Base-by-base conservation (phyloP, 352 stramenopile species). In the Phytophthora niederhauseri region DNA sequence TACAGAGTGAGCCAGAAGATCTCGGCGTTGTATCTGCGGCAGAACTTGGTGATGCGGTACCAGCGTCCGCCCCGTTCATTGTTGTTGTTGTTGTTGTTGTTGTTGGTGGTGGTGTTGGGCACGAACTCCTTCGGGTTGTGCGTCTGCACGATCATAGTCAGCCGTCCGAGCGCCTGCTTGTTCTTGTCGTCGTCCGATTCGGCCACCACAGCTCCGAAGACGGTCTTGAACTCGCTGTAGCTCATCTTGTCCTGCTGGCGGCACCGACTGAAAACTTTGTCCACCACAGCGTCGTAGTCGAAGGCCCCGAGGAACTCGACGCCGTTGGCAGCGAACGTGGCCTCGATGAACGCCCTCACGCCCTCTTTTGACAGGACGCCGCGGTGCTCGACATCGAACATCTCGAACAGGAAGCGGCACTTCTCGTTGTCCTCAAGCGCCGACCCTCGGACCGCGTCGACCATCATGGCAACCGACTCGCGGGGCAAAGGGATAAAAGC, bases 361-460 rank as follows among this genome's bases (percentile, higher is more conserved):
- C 76, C 81, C 5, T 85, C 73, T 19, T 78, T 76, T 5, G 82
- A 78, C 22, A 92, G 55, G 3, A 87, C 69, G 2, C 81, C 81
- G 3, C 53, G 54, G 30, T 74, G 66, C 43, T 87, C 73, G 12
- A 84, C 64, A 57, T 92, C 82, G 20, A 92, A 89, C 45, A 88
- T 72, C 17, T 91, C 82, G 41, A 91, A 92, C n/a, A 92, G 67
- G 64, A 89, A 90, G 15, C 84, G 76, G 54, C 76, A 78, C 52
- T 88, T 89, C 20, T 79, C 76, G 17, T 92, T 70, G 41, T 82
- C 74, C 14, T 81, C 69, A 0, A 91, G 49, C 1, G 70, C 72
- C n/a, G 80, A 89, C 9, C 66, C 61, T 28, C 80, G 78, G 38
- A 91, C 82, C 4, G 82, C 80, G 31, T 88, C 82, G n/a, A 89